These are phyloP conservation scores for Sambucus nigra DNA, from an alignment of 129 eudicot genomes.

Conservation along the genomic window DNA sequence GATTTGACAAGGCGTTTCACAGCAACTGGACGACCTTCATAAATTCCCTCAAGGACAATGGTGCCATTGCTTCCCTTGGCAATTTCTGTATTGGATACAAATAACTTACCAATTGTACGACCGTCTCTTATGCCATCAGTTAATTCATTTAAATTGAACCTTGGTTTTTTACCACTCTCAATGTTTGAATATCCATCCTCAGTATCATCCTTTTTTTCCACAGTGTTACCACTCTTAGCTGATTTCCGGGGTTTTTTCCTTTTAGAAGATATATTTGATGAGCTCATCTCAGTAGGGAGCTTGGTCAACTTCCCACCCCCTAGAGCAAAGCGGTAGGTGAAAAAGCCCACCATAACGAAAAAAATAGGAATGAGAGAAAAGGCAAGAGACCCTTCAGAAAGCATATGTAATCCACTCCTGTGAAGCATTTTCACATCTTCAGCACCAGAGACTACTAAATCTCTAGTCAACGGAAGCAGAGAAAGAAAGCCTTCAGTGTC, in stretches of 20 bases:
- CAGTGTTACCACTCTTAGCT: constrained; percentile 28
- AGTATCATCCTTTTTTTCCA: constrained; percentile 21
- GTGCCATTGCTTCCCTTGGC: constrained; percentile 99
- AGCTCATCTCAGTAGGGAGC: constrained; percentile 13
- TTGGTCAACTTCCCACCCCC: constrained; percentile 17
- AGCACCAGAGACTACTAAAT: constrained; percentile 6
- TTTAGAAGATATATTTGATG: constrained; percentile 36
- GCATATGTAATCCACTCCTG: constrained; percentile 4
- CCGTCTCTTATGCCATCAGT: constrained; percentile 31
- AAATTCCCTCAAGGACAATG: constrained; percentile 76
- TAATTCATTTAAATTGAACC: constrained; percentile 37
- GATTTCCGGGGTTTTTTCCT: constrained; percentile 55
- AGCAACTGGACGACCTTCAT: constrained; percentile 91
- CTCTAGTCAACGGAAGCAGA: constrained; percentile 17
- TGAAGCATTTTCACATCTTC: constrained; percentile 21
- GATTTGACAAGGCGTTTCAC: constrained; percentile 94
- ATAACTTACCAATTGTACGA: constrained; percentile 67
- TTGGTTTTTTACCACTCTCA: constrained; percentile 27
- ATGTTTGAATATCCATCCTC: constrained; percentile 23
- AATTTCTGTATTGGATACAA: constrained; percentile 66
- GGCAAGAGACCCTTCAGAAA: constrained; percentile 17
- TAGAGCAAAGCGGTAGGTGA: constrained; percentile 19
- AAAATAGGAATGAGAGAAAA: constrained; percentile 19
- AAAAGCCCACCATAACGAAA: constrained; percentile 21
- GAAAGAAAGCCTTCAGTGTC: constrained; percentile 15